A percentile compares a stretch with the other conserved stretches of the same genome.
Evolutionary conservation across 495 filamentous ascomycete species (phyloP).

Genomic region (Aspergillus funiculosus): DNA sequence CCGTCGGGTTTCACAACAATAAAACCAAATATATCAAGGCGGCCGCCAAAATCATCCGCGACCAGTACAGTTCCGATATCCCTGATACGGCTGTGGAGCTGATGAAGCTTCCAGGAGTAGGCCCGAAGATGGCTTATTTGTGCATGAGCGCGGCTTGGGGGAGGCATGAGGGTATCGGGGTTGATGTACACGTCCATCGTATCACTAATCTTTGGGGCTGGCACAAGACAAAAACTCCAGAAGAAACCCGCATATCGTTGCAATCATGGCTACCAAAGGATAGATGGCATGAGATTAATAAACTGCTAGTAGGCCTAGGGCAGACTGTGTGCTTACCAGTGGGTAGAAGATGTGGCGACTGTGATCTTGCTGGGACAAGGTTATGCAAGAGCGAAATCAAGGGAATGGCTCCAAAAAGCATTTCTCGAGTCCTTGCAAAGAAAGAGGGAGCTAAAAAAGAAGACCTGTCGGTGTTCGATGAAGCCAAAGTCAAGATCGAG

Average conservation of each 20-base stretch:
- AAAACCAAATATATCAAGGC: constrained; percentile 88
- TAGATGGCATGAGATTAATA: constrained; percentile 92
- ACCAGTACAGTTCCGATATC: constrained; percentile 69
- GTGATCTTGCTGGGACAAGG: constrained; percentile 63
- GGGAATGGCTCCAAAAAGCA: constrained; percentile 30
- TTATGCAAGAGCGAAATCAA: constrained; percentile 66
- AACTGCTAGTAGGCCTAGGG: constrained; percentile 83
- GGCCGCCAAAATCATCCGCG: constrained; percentile 64
- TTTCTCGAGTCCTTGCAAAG: constrained; percentile 30
- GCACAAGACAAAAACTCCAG: constrained; percentile 76
- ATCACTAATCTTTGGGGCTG: constrained; percentile 97
- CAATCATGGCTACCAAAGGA: constrained; percentile 82
- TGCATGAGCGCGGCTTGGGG: constrained; percentile 72
- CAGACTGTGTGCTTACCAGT: constrained; percentile 84
- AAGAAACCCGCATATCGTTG: constrained; percentile 73
- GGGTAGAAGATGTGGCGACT: constrained; percentile 74
- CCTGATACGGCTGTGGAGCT: constrained; percentile 74
- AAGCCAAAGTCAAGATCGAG: constrained; percentile 34
- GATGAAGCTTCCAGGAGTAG: constrained; percentile 79
- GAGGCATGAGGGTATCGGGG: constrained; percentile 56
- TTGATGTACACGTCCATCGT: constrained; percentile 70
- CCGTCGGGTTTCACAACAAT: constrained; percentile 93
- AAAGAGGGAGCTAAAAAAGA: constrained; percentile 43
- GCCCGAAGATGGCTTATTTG: constrained; percentile 95
- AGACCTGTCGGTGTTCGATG: constrained; percentile 31